Conservation (phyloP, 2,329 filamentous ascomycete species). For the Fusarium domesticum region DNA sequence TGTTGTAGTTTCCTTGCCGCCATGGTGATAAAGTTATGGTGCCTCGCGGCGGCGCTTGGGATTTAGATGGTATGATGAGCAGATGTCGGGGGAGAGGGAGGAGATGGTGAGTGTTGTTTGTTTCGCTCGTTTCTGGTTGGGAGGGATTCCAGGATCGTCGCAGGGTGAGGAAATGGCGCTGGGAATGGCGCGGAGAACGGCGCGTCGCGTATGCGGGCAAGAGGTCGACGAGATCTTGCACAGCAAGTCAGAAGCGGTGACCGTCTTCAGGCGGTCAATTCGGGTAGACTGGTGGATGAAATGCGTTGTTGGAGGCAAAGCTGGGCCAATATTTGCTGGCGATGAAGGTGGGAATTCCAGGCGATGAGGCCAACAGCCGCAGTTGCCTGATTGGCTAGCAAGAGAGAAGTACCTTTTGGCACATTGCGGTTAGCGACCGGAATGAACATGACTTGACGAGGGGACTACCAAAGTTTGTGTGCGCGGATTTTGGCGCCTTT, state of each 20-base stretch:
- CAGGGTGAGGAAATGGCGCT: constrained; percentile 1
- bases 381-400: constrained; percentile 23
- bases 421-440: constrained; percentile 23
- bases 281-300: constrained; percentile 18
- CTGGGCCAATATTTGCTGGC: constrained; percentile 19
- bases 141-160: neutral
- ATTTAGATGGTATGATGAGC: constrained; percentile 4
- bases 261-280: constrained; percentile 22
- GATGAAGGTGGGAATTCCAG: constrained; percentile 27
- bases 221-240: constrained; percentile 10
- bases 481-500: neutral
- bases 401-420: constrained; percentile 16
- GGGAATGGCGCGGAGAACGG: no score
- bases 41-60: constrained; percentile 15
- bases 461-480: neutral
- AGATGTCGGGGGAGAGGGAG: neutral
- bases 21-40: constrained; percentile 56
- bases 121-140: constrained; percentile 6
- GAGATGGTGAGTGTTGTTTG: constrained; percentile 6
- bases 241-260: constrained; percentile 7
- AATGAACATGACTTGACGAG: constrained; percentile 2
- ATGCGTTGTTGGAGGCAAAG: constrained; percentile 17
- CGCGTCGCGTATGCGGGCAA: constrained; percentile 14
- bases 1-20: constrained; percentile 94
- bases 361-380: constrained; percentile 21